Evolutionary conservation across 768 basidiomycete species (phyloP), one percentile per base, ranked within the genome.

Genomic region (Collybia sordida): DNA sequence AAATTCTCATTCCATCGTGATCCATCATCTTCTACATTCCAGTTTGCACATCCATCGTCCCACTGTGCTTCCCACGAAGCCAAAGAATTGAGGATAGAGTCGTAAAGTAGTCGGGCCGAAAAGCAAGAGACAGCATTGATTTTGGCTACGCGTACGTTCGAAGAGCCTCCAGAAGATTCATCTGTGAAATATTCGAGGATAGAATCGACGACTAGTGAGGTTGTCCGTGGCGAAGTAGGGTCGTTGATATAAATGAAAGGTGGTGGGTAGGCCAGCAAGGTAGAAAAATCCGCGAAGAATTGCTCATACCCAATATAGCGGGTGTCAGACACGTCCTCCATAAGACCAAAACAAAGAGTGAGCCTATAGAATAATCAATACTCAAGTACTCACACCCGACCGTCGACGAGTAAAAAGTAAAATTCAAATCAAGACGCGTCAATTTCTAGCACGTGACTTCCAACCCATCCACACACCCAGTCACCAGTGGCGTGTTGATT

Each of bases 161-260:
- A 64, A 47, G 59, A 60, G 41, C 56, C 53, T 25, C 52, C 55
- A 19, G 57, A 59, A 35, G 38, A 22, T 15, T 21, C 36, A 44
- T 56, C 27, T 52, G 59, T 23, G 51, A 48, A 44, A 7, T 61
- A 47, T 49, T 62, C 54, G 27, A 80, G 64, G 12, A 75, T 52
- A 28, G 68, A 57, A 28, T 67, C 61, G 28, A 85, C 52, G n/a
- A 80, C 73, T 2, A 64, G 62, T 21, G 73, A 56, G 0, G 82
- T 80, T 22, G 77, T 64, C 34, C 74, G 71, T 5, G 77, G 63
- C 4, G 81, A 74, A 45, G 69, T 68, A 0, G 81, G 65, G 63
- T 89, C 85, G 45, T 83, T 79, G 36, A 90, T 60, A 61, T 81
- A 88, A 53, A 90, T 75, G 65, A 88, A 90, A 0, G 83, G 76